Evolutionary conservation across 352 stramenopile species (phyloP).

Genomic region (Thraustotheca clavata): DNA sequence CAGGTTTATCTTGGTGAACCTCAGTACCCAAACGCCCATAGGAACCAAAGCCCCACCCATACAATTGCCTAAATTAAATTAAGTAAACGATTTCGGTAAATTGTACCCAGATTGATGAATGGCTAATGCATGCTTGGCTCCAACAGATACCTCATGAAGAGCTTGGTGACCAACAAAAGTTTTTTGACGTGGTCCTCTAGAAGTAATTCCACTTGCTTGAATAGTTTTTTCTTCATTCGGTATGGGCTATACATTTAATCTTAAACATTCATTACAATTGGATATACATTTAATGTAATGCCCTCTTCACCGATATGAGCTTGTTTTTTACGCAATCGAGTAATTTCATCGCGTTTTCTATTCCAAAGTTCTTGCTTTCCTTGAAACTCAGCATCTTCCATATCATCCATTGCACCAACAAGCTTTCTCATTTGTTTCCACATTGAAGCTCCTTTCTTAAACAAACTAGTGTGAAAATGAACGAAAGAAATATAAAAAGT

Average conservation of each 20-base stretch:
- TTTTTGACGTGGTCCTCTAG: conserved; percentile 32
- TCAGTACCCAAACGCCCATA: conserved; percentile 47
- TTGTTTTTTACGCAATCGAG: conserved; percentile 31
- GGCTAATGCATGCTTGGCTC: conserved; percentile 55
- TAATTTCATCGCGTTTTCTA: conserved; percentile 12
- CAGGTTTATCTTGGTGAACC: conserved; percentile 37
- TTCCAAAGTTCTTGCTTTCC: conserved; percentile 10
- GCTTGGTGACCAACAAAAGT: conserved; percentile 48
- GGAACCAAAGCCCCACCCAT: conserved; percentile 59
- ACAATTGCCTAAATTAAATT: conserved; percentile 29
- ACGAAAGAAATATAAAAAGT: background rate
- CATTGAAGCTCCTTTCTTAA: conserved; percentile 12
- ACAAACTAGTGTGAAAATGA: background rate
- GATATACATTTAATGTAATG: background rate
- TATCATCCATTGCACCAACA: background rate
- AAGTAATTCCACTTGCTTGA: conserved; percentile 41
- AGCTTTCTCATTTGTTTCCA: conserved; percentile 14
- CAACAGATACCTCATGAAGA: conserved; percentile 45
- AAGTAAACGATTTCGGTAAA: background rate
- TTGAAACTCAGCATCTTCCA: background rate
- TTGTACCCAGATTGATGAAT: conserved; percentile 43
- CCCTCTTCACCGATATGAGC: conserved; percentile 54
- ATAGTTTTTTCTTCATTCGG: background rate
- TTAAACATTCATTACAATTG: no score
- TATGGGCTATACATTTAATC: conserved; percentile 13